Percentiles rank a stretch among this genome's conserved stretches.
These are phyloP conservation scores for Oidiodendron maius DNA, from an alignment of 495 filamentous ascomycete genomes.

Conservation along the genomic window DNA sequence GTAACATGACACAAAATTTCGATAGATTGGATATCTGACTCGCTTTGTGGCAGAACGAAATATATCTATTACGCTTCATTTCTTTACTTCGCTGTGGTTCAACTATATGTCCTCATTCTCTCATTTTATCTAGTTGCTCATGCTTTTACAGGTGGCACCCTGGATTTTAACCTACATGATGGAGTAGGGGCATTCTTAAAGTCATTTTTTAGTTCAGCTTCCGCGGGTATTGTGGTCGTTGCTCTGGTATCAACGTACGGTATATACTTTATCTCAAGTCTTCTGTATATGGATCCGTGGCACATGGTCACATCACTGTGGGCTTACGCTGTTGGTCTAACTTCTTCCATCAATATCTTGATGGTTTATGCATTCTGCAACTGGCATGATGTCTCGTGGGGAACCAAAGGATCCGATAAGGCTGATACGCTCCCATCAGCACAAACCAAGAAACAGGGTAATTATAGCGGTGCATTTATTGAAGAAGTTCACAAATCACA, in stretches of 20 bases:
- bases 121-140: conserved; percentile 74
- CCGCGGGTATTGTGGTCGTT: conserved; percentile 43
- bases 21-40: neutral
- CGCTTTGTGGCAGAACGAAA: neutral
- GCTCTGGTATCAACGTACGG: conserved; percentile 78
- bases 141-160: conserved; percentile 49
- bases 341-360: conserved; percentile 86
- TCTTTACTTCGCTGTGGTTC: conserved; percentile 76
- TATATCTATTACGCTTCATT: conserved; percentile 55
- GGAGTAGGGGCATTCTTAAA: conserved; percentile 80
- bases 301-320: conserved; percentile 89
- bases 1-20: conserved; percentile 72
- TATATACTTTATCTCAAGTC: conserved; percentile 87
- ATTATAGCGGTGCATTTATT: conserved; percentile 78
- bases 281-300: conserved; percentile 94
- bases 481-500: conserved; percentile 94
- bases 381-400: conserved; percentile 96
- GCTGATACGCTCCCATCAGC: neutral
- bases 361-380: conserved; percentile 99
- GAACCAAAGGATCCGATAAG: conserved; percentile 70
- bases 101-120: conserved; percentile 87
- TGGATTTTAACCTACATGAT: conserved; percentile 34
- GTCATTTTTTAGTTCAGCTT: conserved; percentile 50
- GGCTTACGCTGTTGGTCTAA: conserved; percentile 86
- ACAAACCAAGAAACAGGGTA: neutral